A percentile compares a stretch with the other conserved stretches of the same genome.
Evolutionary conservation across 441 rosid genomes (phyloP).

Genomic region (Pelargonium australe): DNA sequence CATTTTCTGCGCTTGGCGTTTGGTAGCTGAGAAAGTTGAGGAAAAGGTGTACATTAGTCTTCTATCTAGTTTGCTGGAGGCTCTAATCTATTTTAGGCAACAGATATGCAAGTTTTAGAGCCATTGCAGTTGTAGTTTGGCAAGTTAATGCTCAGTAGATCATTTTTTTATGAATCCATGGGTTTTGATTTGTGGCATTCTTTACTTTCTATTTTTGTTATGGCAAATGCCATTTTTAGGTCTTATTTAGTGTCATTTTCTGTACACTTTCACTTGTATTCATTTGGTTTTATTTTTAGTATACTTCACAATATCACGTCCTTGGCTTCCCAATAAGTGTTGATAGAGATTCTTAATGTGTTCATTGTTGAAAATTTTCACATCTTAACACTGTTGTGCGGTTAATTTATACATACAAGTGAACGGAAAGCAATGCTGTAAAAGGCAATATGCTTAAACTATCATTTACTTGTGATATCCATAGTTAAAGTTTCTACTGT

Average conservation of each 20-base stretch:
- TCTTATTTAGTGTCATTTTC: background rate
- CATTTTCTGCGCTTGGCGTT: slow-evolving; percentile 7
- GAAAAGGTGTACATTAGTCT: background rate
- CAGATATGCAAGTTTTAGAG: background rate
- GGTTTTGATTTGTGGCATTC: background rate
- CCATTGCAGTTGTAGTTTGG: background rate
- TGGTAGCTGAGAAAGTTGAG: slow-evolving; percentile 19
- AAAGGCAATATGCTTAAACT: background rate
- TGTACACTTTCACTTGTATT: background rate
- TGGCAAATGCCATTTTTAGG: background rate
- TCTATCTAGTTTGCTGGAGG: background rate
- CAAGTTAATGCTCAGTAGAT: background rate
- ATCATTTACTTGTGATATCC: too few relatives aligned
- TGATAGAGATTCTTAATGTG: background rate
- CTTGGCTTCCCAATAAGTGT: background rate
- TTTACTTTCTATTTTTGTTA: background rate
- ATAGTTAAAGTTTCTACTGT: background rate
- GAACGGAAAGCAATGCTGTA: background rate
- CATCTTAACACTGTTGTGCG: too few relatives aligned
- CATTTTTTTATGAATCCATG: background rate
- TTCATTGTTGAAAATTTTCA: background rate
- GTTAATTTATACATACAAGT: background rate
- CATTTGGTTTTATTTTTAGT: background rate
- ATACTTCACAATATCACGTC: background rate
- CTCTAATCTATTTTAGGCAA: background rate